Conservation (phyloP, 2,329 filamentous ascomycete genomes). For the Fonsecaea nubica region DNA sequence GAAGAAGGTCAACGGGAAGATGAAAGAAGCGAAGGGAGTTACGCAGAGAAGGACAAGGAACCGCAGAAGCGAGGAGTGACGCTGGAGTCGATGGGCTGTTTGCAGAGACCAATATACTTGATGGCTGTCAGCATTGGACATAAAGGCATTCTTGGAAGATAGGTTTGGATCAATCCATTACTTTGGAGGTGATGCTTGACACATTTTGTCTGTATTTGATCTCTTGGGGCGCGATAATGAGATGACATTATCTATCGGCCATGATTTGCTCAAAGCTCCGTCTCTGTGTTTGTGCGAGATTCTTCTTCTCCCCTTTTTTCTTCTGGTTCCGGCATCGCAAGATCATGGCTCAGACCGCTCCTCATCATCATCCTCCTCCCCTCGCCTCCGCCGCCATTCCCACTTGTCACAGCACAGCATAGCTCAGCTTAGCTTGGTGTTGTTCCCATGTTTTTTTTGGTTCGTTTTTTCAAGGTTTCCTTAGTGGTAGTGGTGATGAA, state of each 20-base stretch:
- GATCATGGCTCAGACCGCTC: not conserved
- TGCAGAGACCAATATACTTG: not conserved
- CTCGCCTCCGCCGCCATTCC: no score
- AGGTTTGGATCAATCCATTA: not conserved
- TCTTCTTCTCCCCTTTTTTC: not conserved
- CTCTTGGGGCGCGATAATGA: slow-evolving; percentile 6
- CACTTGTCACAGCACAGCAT: no score
- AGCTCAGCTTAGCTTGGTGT: not conserved
- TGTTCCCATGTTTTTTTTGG: not conserved
- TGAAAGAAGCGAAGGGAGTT: slow-evolving; percentile 22
- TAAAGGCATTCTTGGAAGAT: not conserved
- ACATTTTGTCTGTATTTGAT: not conserved
- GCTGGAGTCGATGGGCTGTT: not conserved
- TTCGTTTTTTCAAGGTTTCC: not conserved
- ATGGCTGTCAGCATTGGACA: not conserved
- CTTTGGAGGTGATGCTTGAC: not conserved
- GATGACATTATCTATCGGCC: not conserved
- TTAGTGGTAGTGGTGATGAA: not conserved
- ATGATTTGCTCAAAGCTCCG: not conserved
- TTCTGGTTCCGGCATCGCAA: not conserved
- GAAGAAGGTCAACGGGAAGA: slow-evolving; percentile 29
- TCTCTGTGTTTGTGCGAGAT: not conserved
- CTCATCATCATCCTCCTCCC: no score
- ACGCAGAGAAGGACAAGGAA: slow-evolving; percentile 31
- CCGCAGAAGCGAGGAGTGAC: slow-evolving; percentile 21